These are phyloP conservation scores for Amesomyces nigricolor DNA, from an alignment of 2,329 filamentous ascomycete genomes.

Conservation along the genomic window DNA sequence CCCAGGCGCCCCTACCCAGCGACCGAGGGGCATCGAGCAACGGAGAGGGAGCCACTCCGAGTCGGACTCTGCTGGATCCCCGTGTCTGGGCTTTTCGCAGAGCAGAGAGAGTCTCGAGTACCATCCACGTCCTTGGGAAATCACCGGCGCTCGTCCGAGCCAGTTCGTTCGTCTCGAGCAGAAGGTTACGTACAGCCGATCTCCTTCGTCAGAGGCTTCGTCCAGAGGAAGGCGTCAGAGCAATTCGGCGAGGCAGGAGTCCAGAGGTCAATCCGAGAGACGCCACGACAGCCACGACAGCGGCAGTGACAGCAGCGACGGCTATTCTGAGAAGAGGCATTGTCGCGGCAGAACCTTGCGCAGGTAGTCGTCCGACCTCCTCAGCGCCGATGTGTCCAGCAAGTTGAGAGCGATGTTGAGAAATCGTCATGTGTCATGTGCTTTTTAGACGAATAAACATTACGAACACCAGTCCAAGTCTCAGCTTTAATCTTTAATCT, in stretches of 20 bases:
- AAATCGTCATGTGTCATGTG: no score
- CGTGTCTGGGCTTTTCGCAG: constrained; percentile 6
- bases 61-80: neutral
- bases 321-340: constrained; percentile 18
- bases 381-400: no score
- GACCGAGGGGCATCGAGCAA: constrained; percentile 13
- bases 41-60: constrained; percentile 13
- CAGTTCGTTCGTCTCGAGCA: constrained; percentile 16
- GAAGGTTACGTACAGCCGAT: constrained; percentile 12
- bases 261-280: constrained; percentile 9
- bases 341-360: constrained; percentile 14
- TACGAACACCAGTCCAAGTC: no score
- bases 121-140: constrained; percentile 1
- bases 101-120: constrained; percentile 17
- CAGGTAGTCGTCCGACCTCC: neutral
- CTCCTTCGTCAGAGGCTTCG: constrained; percentile 10
- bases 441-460: no score
- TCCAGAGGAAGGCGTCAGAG: constrained; percentile 9
- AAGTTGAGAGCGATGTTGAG: no score
- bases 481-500: no score
- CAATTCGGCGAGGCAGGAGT: constrained; percentile 11
- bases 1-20: constrained; percentile 8
- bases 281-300: constrained; percentile 18
- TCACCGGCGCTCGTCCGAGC: constrained; percentile 15
- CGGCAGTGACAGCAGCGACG: constrained; percentile 11